Evolutionary conservation across 306 rosid genomes (phyloP).

Genomic region (Pterocarpus santalinus): DNA sequence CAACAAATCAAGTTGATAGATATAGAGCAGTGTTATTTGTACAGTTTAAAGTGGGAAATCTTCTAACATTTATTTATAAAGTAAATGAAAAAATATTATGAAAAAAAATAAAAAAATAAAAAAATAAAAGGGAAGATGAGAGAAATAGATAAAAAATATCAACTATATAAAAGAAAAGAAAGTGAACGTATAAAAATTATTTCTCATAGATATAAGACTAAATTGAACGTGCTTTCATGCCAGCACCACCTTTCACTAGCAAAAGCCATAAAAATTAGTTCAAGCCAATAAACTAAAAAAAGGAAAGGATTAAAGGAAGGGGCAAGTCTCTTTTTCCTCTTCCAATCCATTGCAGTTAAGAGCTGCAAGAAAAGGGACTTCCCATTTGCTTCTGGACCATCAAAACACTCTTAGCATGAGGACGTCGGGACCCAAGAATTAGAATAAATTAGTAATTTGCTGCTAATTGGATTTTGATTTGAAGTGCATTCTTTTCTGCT

Average conservation of each 20-base stretch:
- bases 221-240: constrained; percentile 59
- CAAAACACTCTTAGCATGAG: constrained; percentile 30
- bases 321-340: constrained; percentile 36
- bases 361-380: constrained; percentile 8
- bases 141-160: too few relatives aligned
- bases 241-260: constrained; percentile 56
- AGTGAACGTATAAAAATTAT: too few relatives aligned
- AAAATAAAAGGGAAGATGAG: too few relatives aligned
- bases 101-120: too few relatives aligned
- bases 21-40: too few relatives aligned
- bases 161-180: constrained; percentile 19
- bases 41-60: too few relatives aligned
- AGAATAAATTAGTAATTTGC: constrained; percentile 35
- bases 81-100: too few relatives aligned
- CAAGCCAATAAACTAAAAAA: background rate
- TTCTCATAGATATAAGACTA: constrained; percentile 50
- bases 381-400: constrained; percentile 51
- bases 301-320: background rate
- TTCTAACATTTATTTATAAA: too few relatives aligned
- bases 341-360: constrained; percentile 19
- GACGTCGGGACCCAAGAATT: constrained; percentile 44
- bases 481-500: constrained; percentile 49
- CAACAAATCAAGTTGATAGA: constrained; percentile 43
- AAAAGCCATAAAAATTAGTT: constrained; percentile 40
- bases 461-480: constrained; percentile 55